phyloP scores from a whole-genome alignment of 371 early-diverging fungal genomes.

The Neoconidiobolus thromboides region DNA sequence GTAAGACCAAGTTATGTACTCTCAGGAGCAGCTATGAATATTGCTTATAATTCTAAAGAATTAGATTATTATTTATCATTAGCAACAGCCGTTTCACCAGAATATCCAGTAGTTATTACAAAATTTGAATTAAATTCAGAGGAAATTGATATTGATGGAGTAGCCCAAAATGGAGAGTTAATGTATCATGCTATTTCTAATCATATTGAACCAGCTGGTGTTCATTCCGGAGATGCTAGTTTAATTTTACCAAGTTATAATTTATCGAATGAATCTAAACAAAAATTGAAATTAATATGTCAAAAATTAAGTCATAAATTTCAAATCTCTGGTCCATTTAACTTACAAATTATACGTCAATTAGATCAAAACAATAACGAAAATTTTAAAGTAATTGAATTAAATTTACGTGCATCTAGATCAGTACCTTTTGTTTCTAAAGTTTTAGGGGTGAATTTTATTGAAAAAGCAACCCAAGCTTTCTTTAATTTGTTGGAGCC shows the following conservation, averaged over 20 bases:
- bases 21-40: slow-evolving; percentile 93
- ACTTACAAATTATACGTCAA: slow-evolving; percentile 93
- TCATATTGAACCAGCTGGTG: slow-evolving; percentile 94
- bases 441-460: slow-evolving; percentile 71
- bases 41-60: slow-evolving; percentile 62
- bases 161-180: slow-evolving; percentile 74
- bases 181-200: slow-evolving; percentile 76
- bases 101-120: slow-evolving; percentile 85
- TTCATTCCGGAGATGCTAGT: slow-evolving; percentile 94
- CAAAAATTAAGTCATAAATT: slow-evolving; percentile 76
- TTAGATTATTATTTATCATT: slow-evolving; percentile 57
- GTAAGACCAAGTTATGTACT: slow-evolving; percentile 91
- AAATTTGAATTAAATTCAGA: slow-evolving; percentile 90
- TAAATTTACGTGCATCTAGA: slow-evolving; percentile 87
- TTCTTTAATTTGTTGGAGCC: slow-evolving; percentile 30
- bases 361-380: slow-evolving; percentile 25
- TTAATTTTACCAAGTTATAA: slow-evolving; percentile 70
- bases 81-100: slow-evolving; percentile 76
- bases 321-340: slow-evolving; percentile 92
- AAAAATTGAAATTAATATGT: slow-evolving; percentile 68
- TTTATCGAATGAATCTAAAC: slow-evolving; percentile 68
- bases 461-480: slow-evolving; percentile 83
- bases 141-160: slow-evolving; percentile 93
- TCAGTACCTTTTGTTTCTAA: slow-evolving; percentile 93
- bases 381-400: slow-evolving; percentile 92